Percentiles rank a stretch among this genome's conserved stretches.
Conservation (phyloP, 306 rosid genomes). For the Prunus fruticosa region DNA sequence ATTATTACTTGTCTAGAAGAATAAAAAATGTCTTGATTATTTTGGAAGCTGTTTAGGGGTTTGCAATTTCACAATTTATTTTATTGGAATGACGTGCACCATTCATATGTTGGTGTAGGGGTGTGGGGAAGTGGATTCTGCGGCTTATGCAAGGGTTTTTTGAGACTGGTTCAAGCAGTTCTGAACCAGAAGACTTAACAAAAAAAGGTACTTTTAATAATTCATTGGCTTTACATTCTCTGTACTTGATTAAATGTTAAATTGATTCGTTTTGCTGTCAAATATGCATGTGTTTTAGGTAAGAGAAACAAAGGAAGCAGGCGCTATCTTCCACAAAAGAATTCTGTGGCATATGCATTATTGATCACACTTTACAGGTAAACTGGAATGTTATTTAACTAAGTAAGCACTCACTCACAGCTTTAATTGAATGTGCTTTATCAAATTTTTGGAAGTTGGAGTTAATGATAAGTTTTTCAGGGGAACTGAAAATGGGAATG, state of each 20-base stretch:
- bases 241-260: neutral
- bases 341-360: constrained; percentile 82
- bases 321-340: constrained; percentile 77
- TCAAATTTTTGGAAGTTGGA: constrained; percentile 11
- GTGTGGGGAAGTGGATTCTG: constrained; percentile 94
- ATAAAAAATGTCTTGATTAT: neutral
- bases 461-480: constrained; percentile 34
- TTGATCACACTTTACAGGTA: constrained; percentile 80
- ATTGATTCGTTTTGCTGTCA: constrained; percentile 6
- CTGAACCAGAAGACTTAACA: constrained; percentile 56
- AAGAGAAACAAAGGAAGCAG: constrained; percentile 50
- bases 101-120: constrained; percentile 45
- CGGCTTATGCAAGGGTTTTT: constrained; percentile 79
- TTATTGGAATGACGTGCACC: constrained; percentile 7
- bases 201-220: constrained; percentile 39
- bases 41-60: neutral
- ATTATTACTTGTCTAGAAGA: neutral
- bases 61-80: neutral
- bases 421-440: neutral
- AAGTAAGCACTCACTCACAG: neutral
- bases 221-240: neutral
- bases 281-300: constrained; percentile 37
- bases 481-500: constrained; percentile 73
- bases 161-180: constrained; percentile 42
- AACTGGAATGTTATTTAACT: neutral